Conservation (phyloP, 805 yeast species). For the Candida arabinofermentans region DNA sequence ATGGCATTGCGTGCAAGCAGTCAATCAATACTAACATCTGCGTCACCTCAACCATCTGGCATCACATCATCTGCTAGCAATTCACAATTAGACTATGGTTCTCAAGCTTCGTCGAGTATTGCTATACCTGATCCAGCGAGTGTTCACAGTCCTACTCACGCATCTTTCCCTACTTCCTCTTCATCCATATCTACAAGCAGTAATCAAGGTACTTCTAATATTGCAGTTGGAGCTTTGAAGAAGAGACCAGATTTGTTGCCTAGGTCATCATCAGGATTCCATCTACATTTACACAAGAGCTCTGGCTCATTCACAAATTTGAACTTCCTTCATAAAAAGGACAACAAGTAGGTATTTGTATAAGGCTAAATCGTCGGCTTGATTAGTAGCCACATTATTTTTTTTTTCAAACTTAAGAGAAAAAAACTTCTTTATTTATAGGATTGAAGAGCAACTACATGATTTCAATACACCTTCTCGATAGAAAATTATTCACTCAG, state of each 20-base stretch:
- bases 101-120: too few relatives aligned
- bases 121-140: background rate
- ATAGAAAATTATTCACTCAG: too few relatives aligned
- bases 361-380: background rate
- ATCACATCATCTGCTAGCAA: background rate
- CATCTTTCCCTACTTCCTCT: background rate
- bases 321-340: conserved; percentile 21
- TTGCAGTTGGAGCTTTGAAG: conserved; percentile 1
- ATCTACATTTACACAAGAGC: conserved; percentile 16
- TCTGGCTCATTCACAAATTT: conserved; percentile 24
- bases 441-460: too few relatives aligned
- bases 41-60: background rate
- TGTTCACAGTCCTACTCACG: background rate
- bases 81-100: background rate
- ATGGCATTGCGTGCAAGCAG: conserved; percentile 6
- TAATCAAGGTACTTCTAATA: background rate
- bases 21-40: background rate
- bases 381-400: too few relatives aligned
- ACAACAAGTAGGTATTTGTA: conserved; percentile 3
- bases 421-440: too few relatives aligned
- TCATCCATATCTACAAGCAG: background rate
- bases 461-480: too few relatives aligned
- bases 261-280: conserved; percentile 18
- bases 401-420: too few relatives aligned
- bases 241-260: conserved; percentile 18